Evolutionary conservation across 2,329 filamentous ascomycete genomes (phyloP), one percentile per base, ranked within the genome.

Genomic region (Aspergillus glaucus): DNA sequence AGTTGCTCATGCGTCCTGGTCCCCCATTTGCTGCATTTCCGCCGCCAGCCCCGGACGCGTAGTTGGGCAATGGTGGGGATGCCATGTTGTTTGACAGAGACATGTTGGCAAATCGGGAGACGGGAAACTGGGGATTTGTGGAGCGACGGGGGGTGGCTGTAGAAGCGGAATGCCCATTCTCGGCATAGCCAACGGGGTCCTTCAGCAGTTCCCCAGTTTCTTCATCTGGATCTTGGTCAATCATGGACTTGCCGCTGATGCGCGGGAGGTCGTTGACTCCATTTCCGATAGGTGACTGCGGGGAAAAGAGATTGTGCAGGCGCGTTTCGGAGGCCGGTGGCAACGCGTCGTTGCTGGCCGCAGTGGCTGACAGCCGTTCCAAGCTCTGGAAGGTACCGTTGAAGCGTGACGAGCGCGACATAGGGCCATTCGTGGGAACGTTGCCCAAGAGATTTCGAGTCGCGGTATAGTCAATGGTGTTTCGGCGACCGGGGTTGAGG

Each of bases 111-210:
- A 95, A 85, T 30, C 82, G 83, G 53, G 77, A 74, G 22, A 87
- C 79, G 6, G 86, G 85, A 36, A 91, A 73, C 51, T 87, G 82
- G 22, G 87, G 83, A 47, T 84, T 87, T 1, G 86, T 90, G 36
- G 82, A 80, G 55, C 84, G 82, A 47, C 88, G 84, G 51, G 78
- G 71, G 42, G 61, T 61, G 10, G 59, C 61, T 37, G 62, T 58
- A 45, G 66, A 68, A 39, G 60, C 61, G 12, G 73, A 70, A 47
- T 79, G 74, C 2, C 83, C 85, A 59, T 83, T 88, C 60, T 91
- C 85, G 8, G 87, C 88, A 58, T 82, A 85, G 8, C 78, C 81
- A 49, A 84, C 72, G 1, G 81, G 79, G 59, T 85, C 81, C 50
- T 82, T 81, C 46, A 85, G 73, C 32, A 85, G 61, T 47, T 80